These are phyloP conservation scores for Melaleuca alternifolia DNA, from an alignment of 345 rosid species.

Conservation along the genomic window DNA sequence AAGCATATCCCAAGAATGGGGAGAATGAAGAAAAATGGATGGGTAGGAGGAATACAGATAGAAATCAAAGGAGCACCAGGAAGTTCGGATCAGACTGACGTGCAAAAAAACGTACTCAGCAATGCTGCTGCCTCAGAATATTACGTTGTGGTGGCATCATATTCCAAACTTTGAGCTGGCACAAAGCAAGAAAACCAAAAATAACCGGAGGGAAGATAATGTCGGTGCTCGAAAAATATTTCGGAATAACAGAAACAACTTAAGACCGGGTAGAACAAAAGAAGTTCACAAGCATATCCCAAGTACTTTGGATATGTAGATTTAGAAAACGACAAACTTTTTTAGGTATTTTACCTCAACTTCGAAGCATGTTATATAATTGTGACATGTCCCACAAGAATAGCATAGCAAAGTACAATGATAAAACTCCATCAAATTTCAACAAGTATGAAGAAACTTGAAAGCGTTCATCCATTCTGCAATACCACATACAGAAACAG, in stretches of 20 bases:
- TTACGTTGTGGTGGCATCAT: slow-evolving; percentile 26
- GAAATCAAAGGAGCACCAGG: neutral
- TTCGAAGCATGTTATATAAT: neutral
- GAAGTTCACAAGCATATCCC: neutral
- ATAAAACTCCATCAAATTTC: neutral
- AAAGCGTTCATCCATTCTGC: neutral
- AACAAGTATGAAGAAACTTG: neutral
- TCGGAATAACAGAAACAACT: neutral
- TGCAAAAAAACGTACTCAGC: slow-evolving; percentile 45
- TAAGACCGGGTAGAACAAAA: neutral
- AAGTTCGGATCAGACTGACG: slow-evolving; percentile 54
- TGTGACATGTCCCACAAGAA: neutral
- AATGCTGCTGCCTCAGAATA: slow-evolving; percentile 27
- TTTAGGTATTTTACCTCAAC: neutral
- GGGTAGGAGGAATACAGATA: neutral
- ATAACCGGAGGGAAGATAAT: neutral
- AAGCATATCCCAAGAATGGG: neutral
- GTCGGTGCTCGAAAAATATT: neutral
- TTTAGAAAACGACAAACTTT: neutral
- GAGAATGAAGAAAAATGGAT: neutral
- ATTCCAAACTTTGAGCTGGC: slow-evolving; percentile 15
- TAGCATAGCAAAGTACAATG: neutral
- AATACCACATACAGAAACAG: too few relatives aligned
- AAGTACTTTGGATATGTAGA: neutral
- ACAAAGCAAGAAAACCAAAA: neutral